Conservation (phyloP, 2,329 filamentous ascomycete genomes). For the Raffaelea ambrosiae region DNA sequence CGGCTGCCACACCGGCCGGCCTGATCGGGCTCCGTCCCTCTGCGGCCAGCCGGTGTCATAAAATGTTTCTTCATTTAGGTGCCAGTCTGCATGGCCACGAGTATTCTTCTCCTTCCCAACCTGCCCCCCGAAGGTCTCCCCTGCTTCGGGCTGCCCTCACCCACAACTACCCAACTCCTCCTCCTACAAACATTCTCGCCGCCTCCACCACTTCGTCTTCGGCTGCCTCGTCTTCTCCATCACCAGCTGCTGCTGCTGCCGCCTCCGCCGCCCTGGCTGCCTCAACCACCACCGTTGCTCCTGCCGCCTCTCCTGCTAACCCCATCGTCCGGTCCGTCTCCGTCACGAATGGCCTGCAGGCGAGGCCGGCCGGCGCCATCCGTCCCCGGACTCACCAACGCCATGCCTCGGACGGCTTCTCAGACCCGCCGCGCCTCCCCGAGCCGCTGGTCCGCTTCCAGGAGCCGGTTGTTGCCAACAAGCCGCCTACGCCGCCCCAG, state of each 20-base stretch:
- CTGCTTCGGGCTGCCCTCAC: constrained; percentile 34
- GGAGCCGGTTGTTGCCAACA: constrained; percentile 22
- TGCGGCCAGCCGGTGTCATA: constrained; percentile 8
- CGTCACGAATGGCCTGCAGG: constrained; percentile 1
- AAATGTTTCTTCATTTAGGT: constrained; percentile 52
- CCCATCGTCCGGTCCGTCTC: constrained; percentile 9
- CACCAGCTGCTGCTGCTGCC: constrained; percentile 3
- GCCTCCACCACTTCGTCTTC: constrained; percentile 7
- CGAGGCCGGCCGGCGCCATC: constrained; percentile 2
- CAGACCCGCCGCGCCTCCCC: constrained; percentile 2
- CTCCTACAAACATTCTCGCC: constrained; percentile 8
- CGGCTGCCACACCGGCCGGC: not conserved
- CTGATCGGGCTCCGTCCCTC: not conserved
- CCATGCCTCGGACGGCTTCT: constrained; percentile 7
- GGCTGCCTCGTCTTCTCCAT: constrained; percentile 2
- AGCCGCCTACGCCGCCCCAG: constrained; percentile 11
- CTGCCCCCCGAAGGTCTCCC: constrained; percentile 25
- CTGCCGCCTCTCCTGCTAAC: not conserved
- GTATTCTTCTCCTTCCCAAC: constrained; percentile 34
- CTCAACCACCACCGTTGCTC: constrained; percentile 4
- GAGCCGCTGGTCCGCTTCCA: constrained; percentile 40
- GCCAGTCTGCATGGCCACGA: constrained; percentile 54
- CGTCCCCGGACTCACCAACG: constrained; percentile 6
- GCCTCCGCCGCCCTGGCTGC: not conserved
- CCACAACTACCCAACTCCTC: constrained; percentile 13